These are phyloP conservation scores for Pistacia atlantica DNA, from an alignment of 345 rosid genomes.

Conservation along the genomic window DNA sequence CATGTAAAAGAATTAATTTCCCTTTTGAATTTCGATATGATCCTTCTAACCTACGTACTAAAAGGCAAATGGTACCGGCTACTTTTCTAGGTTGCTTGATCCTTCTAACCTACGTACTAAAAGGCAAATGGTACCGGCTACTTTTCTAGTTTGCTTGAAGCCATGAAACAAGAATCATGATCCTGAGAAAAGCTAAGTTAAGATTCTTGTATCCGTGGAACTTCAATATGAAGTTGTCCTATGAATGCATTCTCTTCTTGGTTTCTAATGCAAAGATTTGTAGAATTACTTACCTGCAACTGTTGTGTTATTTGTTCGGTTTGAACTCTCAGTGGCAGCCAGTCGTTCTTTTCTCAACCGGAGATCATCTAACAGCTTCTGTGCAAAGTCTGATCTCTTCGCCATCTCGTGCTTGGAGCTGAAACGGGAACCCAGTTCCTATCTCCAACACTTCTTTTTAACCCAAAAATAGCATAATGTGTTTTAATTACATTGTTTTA, in stretches of 20 bases:
- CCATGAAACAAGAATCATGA: constrained; percentile 14
- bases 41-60: neutral
- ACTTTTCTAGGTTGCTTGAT: constrained; percentile 16
- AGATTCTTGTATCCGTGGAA: neutral
- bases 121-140: neutral
- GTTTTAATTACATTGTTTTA: constrained; percentile 17
- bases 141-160: constrained; percentile 19
- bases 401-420: constrained; percentile 49
- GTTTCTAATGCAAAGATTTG: neutral
- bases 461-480: constrained; percentile 8
- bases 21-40: neutral
- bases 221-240: neutral
- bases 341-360: constrained; percentile 73
- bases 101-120: neutral
- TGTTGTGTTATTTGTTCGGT: constrained; percentile 22
- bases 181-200: neutral
- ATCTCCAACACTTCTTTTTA: constrained; percentile 6
- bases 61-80: neutral
- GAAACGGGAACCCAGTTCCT: constrained; percentile 21
- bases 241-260: neutral
- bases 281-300: constrained; percentile 44
- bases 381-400: constrained; percentile 84
- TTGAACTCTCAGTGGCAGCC: constrained; percentile 55
- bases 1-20: too few species aligned
- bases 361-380: constrained; percentile 93